phyloP scores from a whole-genome alignment of 495 filamentous ascomycete genomes.

The Pseudotulostoma volvatum region DNA sequence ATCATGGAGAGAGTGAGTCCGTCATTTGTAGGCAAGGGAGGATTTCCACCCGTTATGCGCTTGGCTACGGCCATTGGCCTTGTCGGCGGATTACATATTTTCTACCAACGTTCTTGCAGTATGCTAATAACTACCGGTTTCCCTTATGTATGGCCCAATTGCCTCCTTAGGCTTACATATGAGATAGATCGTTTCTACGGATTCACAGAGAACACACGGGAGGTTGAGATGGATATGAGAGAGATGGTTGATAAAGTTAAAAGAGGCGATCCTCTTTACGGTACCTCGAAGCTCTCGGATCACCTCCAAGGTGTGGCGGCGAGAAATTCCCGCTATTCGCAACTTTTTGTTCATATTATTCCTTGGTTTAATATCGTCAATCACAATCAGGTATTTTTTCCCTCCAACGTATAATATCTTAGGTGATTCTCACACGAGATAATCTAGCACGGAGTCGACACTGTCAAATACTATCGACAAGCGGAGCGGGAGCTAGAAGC shows the following conservation, averaged over 20 bases:
- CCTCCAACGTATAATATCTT: background rate
- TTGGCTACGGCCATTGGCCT: slow-evolving; percentile 52
- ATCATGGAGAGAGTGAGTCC: slow-evolving; percentile 69
- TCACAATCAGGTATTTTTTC: slow-evolving; percentile 50
- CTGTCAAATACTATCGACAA: slow-evolving; percentile 91
- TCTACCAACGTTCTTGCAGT: slow-evolving; percentile 61
- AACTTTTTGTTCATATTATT: slow-evolving; percentile 62
- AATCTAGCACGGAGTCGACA: slow-evolving; percentile 79
- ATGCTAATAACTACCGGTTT: slow-evolving; percentile 11
- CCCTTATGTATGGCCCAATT: background rate
- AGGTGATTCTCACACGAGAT: background rate
- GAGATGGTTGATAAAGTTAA: slow-evolving; percentile 97
- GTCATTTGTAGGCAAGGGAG: slow-evolving; percentile 61
- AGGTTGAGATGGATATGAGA: slow-evolving; percentile 88
- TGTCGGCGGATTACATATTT: slow-evolving; percentile 57
- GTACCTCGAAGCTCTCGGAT: slow-evolving; percentile 53
- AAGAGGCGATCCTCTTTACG: slow-evolving; percentile 79
- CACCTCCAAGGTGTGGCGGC: slow-evolving; percentile 90
- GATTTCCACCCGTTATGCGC: slow-evolving; percentile 70
- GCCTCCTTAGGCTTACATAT: background rate
- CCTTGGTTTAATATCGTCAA: slow-evolving; percentile 98
- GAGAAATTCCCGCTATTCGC: slow-evolving; percentile 80
- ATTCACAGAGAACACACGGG: slow-evolving; percentile 75
- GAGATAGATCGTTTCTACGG: slow-evolving; percentile 67
- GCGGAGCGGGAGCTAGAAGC: slow-evolving; percentile 89